Base-by-base conservation (phyloP, 78 protist genomes). In the Neovahlkampfia damariscottae region DNA sequence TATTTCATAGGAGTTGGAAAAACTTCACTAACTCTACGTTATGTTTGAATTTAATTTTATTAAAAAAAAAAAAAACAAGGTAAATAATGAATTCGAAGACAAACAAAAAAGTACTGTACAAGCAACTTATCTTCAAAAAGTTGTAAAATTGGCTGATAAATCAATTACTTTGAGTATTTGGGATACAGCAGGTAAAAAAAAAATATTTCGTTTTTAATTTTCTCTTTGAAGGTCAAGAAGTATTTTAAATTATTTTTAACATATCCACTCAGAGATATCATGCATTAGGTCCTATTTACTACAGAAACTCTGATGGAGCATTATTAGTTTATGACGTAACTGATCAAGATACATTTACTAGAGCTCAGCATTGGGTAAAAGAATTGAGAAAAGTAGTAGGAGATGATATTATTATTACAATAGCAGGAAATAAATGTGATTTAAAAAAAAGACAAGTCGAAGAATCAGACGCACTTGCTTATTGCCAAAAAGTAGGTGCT, bases 271-370 rank as follows among this genome's bases (percentile, higher is more conserved):
- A 87, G 76, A 88, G 95, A 19, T 94, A 90, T 86, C 89, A 90
- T 82, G 87, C 98, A 38, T 78, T 91, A 32, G 95, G 94, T 2
- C 95, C 97, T 29, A 91, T 91, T 32, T 94, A 94, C 83, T 94
- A 94, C 72, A 81, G 98, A 37, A 94, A 91, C 67, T 89, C 98
- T 19, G 86, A 91, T 39, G 98, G 82, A 38, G 95, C 92, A 0
- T 66, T 94, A 31, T 84, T 94, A 19, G 98, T 91, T 40, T 94
- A 91, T 62, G 98, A 94, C 69, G 84, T 89, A 73, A 90, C 96
- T 29, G 95, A 89, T 77, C 40, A 73, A 28, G 91, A 83, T n/a
- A 83, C 91, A 32, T 91, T 86, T 67, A 41, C 36, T 3, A 88
- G 83, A 38, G 95, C 87, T 27, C 78, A 86, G 50, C 88, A 84